Evolutionary conservation across 208 protist genomes (phyloP).

Genomic region (Leishmania mexicana): DNA sequence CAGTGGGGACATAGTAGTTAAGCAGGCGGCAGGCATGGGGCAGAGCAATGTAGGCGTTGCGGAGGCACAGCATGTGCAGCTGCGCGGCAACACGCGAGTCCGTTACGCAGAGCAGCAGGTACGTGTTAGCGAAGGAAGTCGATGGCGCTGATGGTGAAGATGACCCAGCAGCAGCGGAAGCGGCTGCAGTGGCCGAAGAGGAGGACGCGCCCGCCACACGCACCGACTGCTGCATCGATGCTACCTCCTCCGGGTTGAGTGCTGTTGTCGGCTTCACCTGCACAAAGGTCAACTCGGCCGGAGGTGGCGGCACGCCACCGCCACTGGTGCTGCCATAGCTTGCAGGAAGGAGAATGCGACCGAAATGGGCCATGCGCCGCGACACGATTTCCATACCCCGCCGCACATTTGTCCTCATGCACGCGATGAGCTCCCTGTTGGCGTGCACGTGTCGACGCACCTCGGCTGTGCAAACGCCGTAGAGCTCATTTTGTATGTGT

Average conservation of each 20-base stretch:
- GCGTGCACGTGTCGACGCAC: slow-evolving; percentile 69
- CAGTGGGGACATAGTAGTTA: slow-evolving; percentile 37
- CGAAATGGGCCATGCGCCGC: slow-evolving; percentile 25
- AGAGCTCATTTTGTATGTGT: slow-evolving; percentile 94
- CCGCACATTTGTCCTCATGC: slow-evolving; percentile 77
- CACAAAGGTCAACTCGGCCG: slow-evolving; percentile 40
- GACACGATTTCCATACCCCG: slow-evolving; percentile 29
- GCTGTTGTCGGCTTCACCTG: slow-evolving; percentile 14
- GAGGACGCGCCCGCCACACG: slow-evolving; percentile 10
- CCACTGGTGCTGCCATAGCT: slow-evolving; percentile 19
- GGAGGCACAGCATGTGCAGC: slow-evolving; percentile 67
- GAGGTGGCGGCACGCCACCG: slow-evolving; percentile 41
- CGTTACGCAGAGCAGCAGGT: slow-evolving; percentile 54
- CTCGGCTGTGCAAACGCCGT: slow-evolving; percentile 70
- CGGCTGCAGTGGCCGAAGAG: not conserved
- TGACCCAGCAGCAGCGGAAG: not conserved
- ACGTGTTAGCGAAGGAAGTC: slow-evolving; percentile 1
- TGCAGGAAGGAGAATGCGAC: slow-evolving; percentile 22
- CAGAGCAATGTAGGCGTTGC: slow-evolving; percentile 57
- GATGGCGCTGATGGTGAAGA: slow-evolving; percentile 1
- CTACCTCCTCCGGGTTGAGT: slow-evolving; percentile 33
- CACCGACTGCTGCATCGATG: slow-evolving; percentile 39
- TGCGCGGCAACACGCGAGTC: slow-evolving; percentile 75
- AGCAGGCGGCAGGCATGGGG: slow-evolving; percentile 48
- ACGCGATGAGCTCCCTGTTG: slow-evolving; percentile 44